Conservation (phyloP, 2,329 filamentous ascomycete genomes). For the Rhynchosporium secalis region DNA sequence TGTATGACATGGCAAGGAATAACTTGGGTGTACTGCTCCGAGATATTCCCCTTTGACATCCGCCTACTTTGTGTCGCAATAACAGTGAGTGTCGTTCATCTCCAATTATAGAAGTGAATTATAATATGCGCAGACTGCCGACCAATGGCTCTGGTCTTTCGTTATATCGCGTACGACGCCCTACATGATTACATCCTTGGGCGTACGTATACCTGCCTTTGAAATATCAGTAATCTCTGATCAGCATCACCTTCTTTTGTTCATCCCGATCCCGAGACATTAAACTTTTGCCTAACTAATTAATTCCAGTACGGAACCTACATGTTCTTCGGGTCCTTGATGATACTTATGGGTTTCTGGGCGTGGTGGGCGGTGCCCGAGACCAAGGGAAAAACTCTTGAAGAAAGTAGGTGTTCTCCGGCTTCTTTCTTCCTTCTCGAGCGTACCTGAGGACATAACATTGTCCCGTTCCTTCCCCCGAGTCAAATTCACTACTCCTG, state of each 20-base stretch:
- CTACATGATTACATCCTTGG: slow-evolving; percentile 42
- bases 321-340: slow-evolving; percentile 48
- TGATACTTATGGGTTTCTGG: slow-evolving; percentile 43
- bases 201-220: not conserved
- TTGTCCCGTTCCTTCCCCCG: no score
- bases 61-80: slow-evolving; percentile 26
- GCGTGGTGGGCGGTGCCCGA: slow-evolving; percentile 47
- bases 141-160: slow-evolving; percentile 37
- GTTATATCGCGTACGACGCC: slow-evolving; percentile 33
- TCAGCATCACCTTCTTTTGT: no score
- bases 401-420: slow-evolving; percentile 35
- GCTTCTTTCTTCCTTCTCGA: no score
- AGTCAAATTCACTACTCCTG: no score
- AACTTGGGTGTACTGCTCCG: slow-evolving; percentile 44
- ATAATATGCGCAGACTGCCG: slow-evolving; percentile 4
- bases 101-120: slow-evolving; percentile 23
- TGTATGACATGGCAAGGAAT: slow-evolving; percentile 48
- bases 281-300: no score
- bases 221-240: no score
- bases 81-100: slow-evolving; percentile 21
- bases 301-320: slow-evolving; percentile 44
- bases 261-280: no score
- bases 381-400: slow-evolving; percentile 47
- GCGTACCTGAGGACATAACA: no score
- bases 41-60: slow-evolving; percentile 46